Conservation (phyloP, 768 basidiomycete species). For the Baorangia bicolor region DNA sequence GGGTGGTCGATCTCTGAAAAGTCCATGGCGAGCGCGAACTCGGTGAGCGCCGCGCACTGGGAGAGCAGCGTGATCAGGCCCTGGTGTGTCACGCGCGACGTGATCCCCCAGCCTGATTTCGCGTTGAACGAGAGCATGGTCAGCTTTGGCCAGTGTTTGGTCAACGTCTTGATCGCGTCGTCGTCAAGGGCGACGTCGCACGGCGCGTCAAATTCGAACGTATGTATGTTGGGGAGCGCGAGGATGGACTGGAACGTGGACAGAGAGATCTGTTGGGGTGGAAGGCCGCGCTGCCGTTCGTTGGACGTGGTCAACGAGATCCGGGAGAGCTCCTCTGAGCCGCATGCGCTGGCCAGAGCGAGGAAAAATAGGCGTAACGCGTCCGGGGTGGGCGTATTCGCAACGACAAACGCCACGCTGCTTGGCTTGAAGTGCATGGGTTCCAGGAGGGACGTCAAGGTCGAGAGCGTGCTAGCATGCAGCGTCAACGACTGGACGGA, state of each 20-base stretch:
- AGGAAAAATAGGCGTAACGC: constrained; percentile 24
- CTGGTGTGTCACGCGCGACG: constrained; percentile 17
- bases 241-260: constrained; percentile 22
- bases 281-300: not conserved
- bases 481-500: constrained; percentile 12
- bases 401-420: constrained; percentile 16
- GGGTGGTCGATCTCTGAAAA: constrained; percentile 15
- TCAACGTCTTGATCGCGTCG: constrained; percentile 14
- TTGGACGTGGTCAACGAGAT: constrained; percentile 12
- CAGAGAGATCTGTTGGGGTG: constrained; percentile 6
- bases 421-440: constrained; percentile 16
- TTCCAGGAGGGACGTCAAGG: constrained; percentile 22
- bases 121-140: constrained; percentile 16
- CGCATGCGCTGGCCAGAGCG: constrained; percentile 14
- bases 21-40: constrained; percentile 23
- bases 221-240: constrained; percentile 4
- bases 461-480: constrained; percentile 6
- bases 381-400: constrained; percentile 9
- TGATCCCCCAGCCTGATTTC: constrained; percentile 18
- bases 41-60: constrained; percentile 4
- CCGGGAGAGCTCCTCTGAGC: not conserved
- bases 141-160: constrained; percentile 23
- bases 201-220: constrained; percentile 17
- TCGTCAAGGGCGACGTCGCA: constrained; percentile 25
- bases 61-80: constrained; percentile 25